phyloP scores from a whole-genome alignment of 2,329 filamentous ascomycete genomes.

The Ascochyta rabiei region DNA sequence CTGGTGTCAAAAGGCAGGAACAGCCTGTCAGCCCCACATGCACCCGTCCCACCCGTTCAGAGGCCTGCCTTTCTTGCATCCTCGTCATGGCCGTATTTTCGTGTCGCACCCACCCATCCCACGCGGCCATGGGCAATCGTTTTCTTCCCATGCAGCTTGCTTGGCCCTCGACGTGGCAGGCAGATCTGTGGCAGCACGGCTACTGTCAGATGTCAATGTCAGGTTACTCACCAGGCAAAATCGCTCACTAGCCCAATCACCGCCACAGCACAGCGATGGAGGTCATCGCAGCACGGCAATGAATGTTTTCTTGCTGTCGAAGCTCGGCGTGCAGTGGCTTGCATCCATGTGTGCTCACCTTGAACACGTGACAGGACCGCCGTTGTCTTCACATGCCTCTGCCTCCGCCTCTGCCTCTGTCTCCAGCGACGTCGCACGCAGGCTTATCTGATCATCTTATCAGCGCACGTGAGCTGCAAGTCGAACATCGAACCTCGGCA shows the following conservation, averaged over 20 bases:
- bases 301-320: too few relatives aligned
- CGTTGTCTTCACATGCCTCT: constrained; percentile 6
- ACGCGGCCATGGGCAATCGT: too few relatives aligned
- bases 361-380: background rate
- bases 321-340: too few relatives aligned
- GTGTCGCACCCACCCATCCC: background rate
- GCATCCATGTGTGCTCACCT: too few relatives aligned
- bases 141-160: too few relatives aligned
- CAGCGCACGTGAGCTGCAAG: constrained; percentile 9
- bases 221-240: too few relatives aligned
- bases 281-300: too few relatives aligned
- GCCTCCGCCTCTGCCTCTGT: too few relatives aligned
- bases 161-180: background rate
- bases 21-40: constrained; percentile 9
- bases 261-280: background rate
- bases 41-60: constrained; percentile 15
- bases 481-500: constrained; percentile 6
- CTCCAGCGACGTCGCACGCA: background rate
- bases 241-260: too few relatives aligned
- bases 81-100: constrained; percentile 2
- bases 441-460: constrained; percentile 12
- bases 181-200: background rate
- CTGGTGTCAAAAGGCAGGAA: constrained; percentile 1
- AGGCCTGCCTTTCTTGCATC: constrained; percentile 7
- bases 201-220: background rate